phyloP scores from a whole-genome alignment of 208 protist species.

The Crithidia brevicula region DNA sequence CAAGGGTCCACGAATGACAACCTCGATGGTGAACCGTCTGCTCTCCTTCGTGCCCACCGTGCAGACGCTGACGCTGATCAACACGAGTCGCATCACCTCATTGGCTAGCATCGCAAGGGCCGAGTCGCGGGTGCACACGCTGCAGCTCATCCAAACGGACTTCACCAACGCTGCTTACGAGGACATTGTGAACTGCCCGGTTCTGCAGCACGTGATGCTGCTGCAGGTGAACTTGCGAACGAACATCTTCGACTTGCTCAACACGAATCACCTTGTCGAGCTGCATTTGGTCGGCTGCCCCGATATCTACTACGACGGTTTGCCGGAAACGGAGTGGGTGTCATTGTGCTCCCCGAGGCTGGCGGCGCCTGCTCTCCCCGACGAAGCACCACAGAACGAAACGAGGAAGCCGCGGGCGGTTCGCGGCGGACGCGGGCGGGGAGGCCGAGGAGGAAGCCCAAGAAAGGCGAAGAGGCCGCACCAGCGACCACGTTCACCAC shows the following conservation, averaged over 20 bases:
- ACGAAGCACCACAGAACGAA: not conserved
- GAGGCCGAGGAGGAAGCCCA: not conserved
- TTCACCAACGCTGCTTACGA: conserved; percentile 29
- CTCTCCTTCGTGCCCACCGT: conserved; percentile 18
- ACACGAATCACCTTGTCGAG: conserved; percentile 34
- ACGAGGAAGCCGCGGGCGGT: not conserved
- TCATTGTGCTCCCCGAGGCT: conserved; percentile 23
- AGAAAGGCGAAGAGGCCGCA: not conserved
- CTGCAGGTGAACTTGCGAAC: conserved; percentile 38
- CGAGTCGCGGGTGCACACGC: conserved; percentile 7
- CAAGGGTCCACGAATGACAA: conserved; percentile 22
- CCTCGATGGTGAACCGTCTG: conserved; percentile 23
- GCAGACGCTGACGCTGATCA: conserved; percentile 34
- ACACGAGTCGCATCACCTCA: conserved; percentile 24
- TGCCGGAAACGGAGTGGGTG: conserved; percentile 17
- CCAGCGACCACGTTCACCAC: conserved; percentile 7
- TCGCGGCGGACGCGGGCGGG: not conserved
- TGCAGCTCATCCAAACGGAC: conserved; percentile 43
- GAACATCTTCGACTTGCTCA: conserved; percentile 45
- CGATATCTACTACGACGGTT: conserved; percentile 31
- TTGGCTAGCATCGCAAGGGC: conserved; percentile 7
- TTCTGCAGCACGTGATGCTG: conserved; percentile 36
- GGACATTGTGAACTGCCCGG: conserved; percentile 25
- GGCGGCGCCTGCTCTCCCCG: not conserved
- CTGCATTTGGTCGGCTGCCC: conserved; percentile 43